Evolutionary conservation across 1,284 basidiomycete genomes (phyloP).

Genomic region (Moesziomyces globuligerus): DNA sequence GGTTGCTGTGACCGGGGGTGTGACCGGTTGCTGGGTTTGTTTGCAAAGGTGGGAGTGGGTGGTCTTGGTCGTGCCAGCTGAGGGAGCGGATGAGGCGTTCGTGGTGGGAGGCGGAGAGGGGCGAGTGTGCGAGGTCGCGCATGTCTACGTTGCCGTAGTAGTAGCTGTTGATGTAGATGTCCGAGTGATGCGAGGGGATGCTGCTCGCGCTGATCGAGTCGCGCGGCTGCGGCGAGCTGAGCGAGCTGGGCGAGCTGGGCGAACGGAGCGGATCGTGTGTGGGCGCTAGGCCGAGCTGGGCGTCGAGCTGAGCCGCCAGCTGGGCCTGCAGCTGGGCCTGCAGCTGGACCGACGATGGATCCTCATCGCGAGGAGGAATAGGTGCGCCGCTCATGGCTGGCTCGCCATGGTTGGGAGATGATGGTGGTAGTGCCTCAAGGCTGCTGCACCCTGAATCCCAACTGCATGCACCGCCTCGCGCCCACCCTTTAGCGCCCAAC

Average conservation of each 20-base stretch:
- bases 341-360: too few species aligned
- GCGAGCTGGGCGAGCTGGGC: conserved; percentile 19
- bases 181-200: conserved; percentile 45
- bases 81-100: conserved; percentile 34
- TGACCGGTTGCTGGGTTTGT: conserved; percentile 2
- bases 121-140: conserved; percentile 37
- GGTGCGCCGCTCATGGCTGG: too few species aligned
- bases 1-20: conserved; percentile 36
- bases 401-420: too few species aligned
- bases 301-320: conserved; percentile 2
- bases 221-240: conserved; percentile 20
- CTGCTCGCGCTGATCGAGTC: conserved; percentile 40
- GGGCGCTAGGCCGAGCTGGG: conserved; percentile 22
- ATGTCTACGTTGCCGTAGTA: conserved; percentile 53
- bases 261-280: conserved; percentile 13
- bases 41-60: background rate
- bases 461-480: too few species aligned
- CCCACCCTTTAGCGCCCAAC: too few species aligned
- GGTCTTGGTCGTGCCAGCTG: conserved; percentile 24
- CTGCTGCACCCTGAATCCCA: too few species aligned
- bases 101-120: conserved; percentile 26
- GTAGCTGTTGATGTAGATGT: conserved; percentile 52
- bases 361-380: too few species aligned
- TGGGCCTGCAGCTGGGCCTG: background rate
- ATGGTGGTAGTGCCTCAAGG: too few species aligned